phyloP scores from a whole-genome alignment of 2,329 filamentous ascomycete species.

The Aspergillus jensenii region DNA sequence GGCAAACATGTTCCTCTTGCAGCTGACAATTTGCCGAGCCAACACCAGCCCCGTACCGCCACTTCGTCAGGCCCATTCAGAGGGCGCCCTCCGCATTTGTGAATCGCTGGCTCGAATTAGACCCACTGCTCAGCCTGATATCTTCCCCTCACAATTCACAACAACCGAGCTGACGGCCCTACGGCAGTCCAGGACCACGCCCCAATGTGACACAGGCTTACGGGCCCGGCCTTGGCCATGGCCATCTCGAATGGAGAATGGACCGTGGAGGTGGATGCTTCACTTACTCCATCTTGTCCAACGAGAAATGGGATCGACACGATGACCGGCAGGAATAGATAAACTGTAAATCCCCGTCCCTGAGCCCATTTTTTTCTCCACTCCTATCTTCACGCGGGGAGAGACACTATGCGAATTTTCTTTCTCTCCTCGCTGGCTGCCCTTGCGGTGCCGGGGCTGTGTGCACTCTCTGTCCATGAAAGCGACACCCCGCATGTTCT shows the following conservation, averaged over 20 bases:
- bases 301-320: background rate
- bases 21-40: background rate
- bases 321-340: background rate
- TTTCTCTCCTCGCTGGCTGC: constrained; percentile 6
- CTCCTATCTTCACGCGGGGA: background rate
- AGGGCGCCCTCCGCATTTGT: background rate
- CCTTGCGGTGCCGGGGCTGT: background rate
- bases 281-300: too few species aligned
- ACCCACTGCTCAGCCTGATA: background rate
- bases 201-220: too few species aligned
- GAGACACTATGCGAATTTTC: constrained; percentile 6
- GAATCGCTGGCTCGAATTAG: background rate
- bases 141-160: background rate
- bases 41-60: background rate
- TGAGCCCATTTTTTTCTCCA: background rate
- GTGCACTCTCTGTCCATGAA: constrained; percentile 9
- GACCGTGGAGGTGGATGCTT: too few species aligned
- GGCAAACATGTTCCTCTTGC: too few species aligned
- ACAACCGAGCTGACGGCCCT: too few species aligned
- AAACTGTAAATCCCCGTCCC: background rate
- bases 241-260: too few species aligned
- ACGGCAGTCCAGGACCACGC: too few species aligned
- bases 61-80: background rate
- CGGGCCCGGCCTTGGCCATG: too few species aligned
- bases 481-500: constrained; percentile 12